Evolutionary conservation across 345 rosid species (phyloP).

Genomic region (Camelina hispida): DNA sequence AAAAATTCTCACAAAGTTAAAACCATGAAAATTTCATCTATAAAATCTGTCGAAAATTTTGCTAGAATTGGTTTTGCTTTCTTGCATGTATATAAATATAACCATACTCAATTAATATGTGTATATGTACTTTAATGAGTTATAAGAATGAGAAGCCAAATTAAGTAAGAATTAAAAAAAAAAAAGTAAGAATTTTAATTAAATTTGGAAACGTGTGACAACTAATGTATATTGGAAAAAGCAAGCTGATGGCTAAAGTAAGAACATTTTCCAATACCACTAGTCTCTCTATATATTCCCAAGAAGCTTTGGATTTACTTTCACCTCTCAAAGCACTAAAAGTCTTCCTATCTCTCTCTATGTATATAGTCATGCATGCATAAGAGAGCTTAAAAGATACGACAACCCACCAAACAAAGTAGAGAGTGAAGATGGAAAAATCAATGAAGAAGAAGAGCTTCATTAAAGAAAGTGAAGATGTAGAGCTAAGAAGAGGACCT

Average conservation of each 20-base stretch:
- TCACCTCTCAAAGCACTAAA: constrained; percentile 39
- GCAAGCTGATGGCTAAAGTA: constrained; percentile 42
- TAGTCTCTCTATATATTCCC: constrained; percentile 38
- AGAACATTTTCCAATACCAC: constrained; percentile 35
- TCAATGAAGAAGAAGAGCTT: constrained; percentile 50
- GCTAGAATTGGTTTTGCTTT: too few species aligned
- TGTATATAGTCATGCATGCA: constrained; percentile 29
- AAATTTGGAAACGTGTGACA: constrained; percentile 22
- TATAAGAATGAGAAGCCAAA: background rate
- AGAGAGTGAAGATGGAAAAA: constrained; percentile 9
- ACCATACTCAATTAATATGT: background rate
- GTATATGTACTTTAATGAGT: background rate
- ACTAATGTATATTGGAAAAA: constrained; percentile 6
- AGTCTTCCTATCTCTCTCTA: constrained; percentile 6
- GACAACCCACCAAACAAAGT: background rate
- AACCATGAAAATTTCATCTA: too few species aligned
- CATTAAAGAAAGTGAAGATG: constrained; percentile 31
- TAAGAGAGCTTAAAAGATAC: constrained; percentile 18
- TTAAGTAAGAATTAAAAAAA: background rate
- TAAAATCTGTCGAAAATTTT: too few species aligned
- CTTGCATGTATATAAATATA: too few species aligned
- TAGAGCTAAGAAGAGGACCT: constrained; percentile 70
- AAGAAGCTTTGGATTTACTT: constrained; percentile 37
- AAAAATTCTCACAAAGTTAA: too few species aligned
- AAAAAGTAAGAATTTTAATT: background rate